Percentiles rank a stretch among this genome's conserved stretches.
Evolutionary conservation across 1,284 basidiomycete genomes (phyloP).

Genomic region (Tylopilus sp.): DNA sequence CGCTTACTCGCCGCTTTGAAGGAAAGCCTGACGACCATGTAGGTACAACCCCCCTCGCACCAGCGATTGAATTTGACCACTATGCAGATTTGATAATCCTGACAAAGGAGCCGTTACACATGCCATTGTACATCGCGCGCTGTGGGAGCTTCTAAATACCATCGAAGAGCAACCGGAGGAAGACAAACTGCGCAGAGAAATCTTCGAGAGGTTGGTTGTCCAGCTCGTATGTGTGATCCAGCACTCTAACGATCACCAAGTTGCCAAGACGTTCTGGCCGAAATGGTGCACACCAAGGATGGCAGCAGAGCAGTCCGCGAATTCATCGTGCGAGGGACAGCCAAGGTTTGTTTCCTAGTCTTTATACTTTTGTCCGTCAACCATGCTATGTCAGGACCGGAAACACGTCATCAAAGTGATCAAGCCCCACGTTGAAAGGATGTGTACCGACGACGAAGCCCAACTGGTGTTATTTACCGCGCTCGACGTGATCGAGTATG

Average conservation of each 20-base stretch:
- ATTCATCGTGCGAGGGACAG: conserved; percentile 75
- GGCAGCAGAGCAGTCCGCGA: conserved; percentile 83
- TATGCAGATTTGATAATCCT: conserved; percentile 76
- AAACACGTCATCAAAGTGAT: conserved; percentile 85
- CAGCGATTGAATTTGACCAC: not conserved
- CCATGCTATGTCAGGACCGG: conserved; percentile 57
- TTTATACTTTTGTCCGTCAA: not conserved
- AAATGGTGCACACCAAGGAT: conserved; percentile 91
- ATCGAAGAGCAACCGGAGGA: conserved; percentile 57
- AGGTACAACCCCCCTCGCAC: conserved; percentile 30
- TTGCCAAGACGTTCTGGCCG: conserved; percentile 79
- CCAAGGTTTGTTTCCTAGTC: conserved; percentile 54
- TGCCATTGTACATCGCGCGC: conserved; percentile 78
- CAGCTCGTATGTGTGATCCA: not conserved
- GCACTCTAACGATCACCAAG: conserved; percentile 39
- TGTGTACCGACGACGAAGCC: conserved; percentile 84
- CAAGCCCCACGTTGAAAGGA: conserved; percentile 82
- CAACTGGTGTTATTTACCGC: conserved; percentile 86
- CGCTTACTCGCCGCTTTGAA: conserved; percentile 69
- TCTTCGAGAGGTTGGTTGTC: conserved; percentile 23
- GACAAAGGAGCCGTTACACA: conserved; percentile 86
- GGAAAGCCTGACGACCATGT: conserved; percentile 77
- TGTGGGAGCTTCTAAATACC: conserved; percentile 70
- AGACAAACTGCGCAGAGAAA: conserved; percentile 44
- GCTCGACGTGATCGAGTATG: conserved; percentile 82